Conservation (phyloP, 805 yeast species). For the Candida orba region DNA sequence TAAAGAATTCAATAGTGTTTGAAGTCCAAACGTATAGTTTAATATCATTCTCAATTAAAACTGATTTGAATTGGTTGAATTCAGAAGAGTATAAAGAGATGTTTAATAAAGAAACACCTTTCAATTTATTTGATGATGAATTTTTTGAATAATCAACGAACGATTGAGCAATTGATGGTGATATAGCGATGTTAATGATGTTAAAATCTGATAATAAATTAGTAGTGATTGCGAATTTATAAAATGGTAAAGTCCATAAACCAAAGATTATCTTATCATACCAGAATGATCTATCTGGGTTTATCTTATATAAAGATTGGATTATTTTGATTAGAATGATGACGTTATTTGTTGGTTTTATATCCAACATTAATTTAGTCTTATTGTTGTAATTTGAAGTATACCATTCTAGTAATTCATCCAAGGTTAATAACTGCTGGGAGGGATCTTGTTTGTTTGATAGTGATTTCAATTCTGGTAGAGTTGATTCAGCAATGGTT, state of each 20-base stretch:
- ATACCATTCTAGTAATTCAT: constrained; percentile 34
- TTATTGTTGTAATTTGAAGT: constrained; percentile 7
- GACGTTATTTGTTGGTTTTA: constrained; percentile 40
- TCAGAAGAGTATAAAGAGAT: constrained; percentile 39
- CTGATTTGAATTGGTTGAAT: constrained; percentile 26
- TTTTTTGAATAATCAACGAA: constrained; percentile 23
- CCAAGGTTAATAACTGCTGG: constrained; percentile 35
- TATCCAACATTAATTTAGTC: constrained; percentile 39
- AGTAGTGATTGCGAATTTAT: constrained; percentile 32
- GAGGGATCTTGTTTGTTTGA: constrained; percentile 26
- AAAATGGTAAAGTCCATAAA: constrained; percentile 43
- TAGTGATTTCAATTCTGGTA: constrained; percentile 31
- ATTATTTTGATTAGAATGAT: constrained; percentile 34
- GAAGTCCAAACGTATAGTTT: constrained; percentile 48
- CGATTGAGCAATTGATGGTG: constrained; percentile 26
- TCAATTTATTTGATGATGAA: constrained; percentile 18
- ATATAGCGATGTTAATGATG: constrained; percentile 29
- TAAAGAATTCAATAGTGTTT: constrained; percentile 31
- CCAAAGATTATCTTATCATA: constrained; percentile 41
- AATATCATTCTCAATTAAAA: constrained; percentile 26
- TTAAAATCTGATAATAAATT: constrained; percentile 30
- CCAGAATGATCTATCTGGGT: constrained; percentile 38
- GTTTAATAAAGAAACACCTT: constrained; percentile 45
- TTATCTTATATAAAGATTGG: constrained; percentile 28
- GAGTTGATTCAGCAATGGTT: constrained; percentile 30